Evolutionary conservation across 192 early-diverging fungal species (phyloP), one percentile per base, ranked within the genome.

Genomic region (Coemansia sp.): DNA sequence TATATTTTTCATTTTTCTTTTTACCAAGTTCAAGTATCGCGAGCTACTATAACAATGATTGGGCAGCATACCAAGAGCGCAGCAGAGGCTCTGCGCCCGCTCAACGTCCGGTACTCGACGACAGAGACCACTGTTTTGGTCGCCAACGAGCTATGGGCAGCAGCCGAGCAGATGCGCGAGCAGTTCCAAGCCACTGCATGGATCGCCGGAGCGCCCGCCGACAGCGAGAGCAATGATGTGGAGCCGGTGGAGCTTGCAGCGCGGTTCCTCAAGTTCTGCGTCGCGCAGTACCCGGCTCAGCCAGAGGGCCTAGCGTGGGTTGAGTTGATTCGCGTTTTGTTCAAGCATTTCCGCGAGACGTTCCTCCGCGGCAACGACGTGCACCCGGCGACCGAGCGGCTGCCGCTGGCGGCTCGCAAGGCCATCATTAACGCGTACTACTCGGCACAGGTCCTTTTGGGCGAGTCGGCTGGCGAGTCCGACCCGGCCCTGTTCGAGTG

Each of bases 111-210:
- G 86, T 90, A 93, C 75, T 88, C 87, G 67, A 86, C 89, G 33
- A 88, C 89, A 71, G 92, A 97, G 78, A 85, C 95, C 67, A 88
- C 93, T 20, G 89, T 97, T 62, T 81, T 93, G 41, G 88, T 97
- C 24, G 93, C 94, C 70, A 87, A 90, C 62, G 86, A 90, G 78
- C 89, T 93, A 70, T 97, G 95, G 95, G 92, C 93, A 2, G 87
- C 90, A 31, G 95, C 95, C 66, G 95, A 97, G 79, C 90, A 90
- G 65, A 78, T 95, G 68, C 87, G 90, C 41, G 94, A 96, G 76
- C 87, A 89, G 79, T 92, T 94, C 74, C 84, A 77, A 57, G 76
- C 70, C 29, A 70, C 75, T 1, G 42, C 84, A 18, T 77, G 75
- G 70, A 59, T 67, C 51, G 49, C 86, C 49, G 49, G 49, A 1